Evolutionary conservation across 1,284 basidiomycete species (phyloP), one percentile per base, ranked within the genome.

Genomic region (Tilletia setariae): DNA sequence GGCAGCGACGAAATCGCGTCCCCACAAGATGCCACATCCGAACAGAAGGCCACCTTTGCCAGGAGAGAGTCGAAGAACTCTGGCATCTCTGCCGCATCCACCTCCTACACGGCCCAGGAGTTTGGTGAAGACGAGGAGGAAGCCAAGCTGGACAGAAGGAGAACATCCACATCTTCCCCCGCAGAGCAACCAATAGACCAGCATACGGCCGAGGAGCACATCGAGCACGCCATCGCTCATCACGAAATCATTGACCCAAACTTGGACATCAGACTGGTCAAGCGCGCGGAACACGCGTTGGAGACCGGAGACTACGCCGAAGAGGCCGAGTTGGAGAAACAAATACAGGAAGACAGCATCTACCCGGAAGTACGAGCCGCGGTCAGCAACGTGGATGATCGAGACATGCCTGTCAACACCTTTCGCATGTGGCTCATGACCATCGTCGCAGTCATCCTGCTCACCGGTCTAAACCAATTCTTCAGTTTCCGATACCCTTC

Each of bases 311-410:
- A 74, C 28, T 42, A 67, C 1, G 68, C 68, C 40, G 64, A 69
- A 7, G 69, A 74, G 43, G 51, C 70, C 1, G n/a, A 28, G 13
- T 46, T 74, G 3, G 73, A 66, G 23, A 62, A 74, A 15, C 35
- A 63, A 9, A 42, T 74, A 4, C 75, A 79, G 25, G 75, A 79
- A 6, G 78, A 80, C 47, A 49, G 47, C 23, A 32, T 61, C 56
- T 80, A 79, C 49, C 66, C 71, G 0, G 77, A 80, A 70, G 79
- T 80, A n/a, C 75, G 78, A 1, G 75, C 78, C 1, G 70, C 79
- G 1, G 75, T 79, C 11, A 74, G 74, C 19, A 80, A 80, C 56
- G 64, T 79, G 21, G 79, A 81, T 51, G 79, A 81, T 56, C 73
- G 75, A 0, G 32, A 64, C 4, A 76, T 78, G 74, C 78, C 78